These are phyloP conservation scores for Leishmania braziliensis DNA, from an alignment of 208 protist genomes.

Conservation along the genomic window DNA sequence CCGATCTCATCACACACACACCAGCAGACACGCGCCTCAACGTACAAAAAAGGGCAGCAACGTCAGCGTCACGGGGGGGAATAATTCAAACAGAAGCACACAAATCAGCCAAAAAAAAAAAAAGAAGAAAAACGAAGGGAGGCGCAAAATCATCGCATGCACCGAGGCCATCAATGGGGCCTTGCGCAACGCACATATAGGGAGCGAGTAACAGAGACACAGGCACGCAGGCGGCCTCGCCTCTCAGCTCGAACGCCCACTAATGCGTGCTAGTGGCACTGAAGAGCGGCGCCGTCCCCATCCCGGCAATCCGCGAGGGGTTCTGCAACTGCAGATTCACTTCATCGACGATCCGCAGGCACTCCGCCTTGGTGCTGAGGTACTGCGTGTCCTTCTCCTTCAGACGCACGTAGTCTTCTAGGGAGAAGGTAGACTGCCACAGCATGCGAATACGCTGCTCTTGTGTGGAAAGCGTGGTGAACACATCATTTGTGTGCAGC, in stretches of 20 bases:
- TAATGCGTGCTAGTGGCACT: slow-evolving; percentile 2
- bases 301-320: slow-evolving; percentile 36
- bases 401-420: slow-evolving; percentile 90
- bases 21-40: neutral
- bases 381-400: slow-evolving; percentile 92
- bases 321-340: slow-evolving; percentile 83
- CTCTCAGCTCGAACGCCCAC: neutral
- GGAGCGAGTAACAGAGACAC: neutral
- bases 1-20: neutral
- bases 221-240: neutral
- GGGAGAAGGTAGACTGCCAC: slow-evolving; percentile 85
- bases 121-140: neutral
- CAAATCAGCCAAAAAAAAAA: neutral
- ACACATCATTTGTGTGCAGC: slow-evolving; percentile 59
- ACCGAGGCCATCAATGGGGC: neutral
- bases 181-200: neutral
- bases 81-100: too few species aligned
- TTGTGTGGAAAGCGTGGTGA: slow-evolving; percentile 61
- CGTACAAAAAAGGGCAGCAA: too few species aligned
- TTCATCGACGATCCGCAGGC: slow-evolving; percentile 83
- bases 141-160: neutral
- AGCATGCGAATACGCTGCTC: slow-evolving; percentile 87
- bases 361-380: slow-evolving; percentile 78
- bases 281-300: slow-evolving; percentile 26
- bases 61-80: neutral